These are phyloP conservation scores for Nitzschia palea DNA, from an alignment of 108 stramenopile species.

Conservation along the genomic window DNA sequence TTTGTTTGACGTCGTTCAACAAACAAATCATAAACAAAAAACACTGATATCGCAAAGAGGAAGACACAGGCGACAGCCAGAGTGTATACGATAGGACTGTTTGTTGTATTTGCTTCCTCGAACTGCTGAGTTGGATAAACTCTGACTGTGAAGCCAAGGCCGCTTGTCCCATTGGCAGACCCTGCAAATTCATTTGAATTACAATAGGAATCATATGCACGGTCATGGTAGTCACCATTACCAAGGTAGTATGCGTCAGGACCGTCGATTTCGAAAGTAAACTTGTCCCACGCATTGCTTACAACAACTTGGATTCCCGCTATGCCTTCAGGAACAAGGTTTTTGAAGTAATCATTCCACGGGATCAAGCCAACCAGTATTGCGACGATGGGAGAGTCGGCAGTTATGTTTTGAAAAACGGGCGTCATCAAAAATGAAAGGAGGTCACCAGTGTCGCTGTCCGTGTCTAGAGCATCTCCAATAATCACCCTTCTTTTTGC, in stretches of 20 bases:
- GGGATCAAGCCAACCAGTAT: neutral
- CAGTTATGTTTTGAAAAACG: neutral
- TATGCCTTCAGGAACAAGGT: conserved; percentile 36
- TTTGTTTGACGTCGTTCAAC: conserved; percentile 7
- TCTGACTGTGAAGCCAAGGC: neutral
- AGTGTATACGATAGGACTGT: neutral
- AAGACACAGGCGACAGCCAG: conserved; percentile 2
- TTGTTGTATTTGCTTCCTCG: neutral
- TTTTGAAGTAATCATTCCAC: conserved; percentile 10
- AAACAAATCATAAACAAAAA: conserved; percentile 10
- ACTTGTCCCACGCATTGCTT: conserved; percentile 32
- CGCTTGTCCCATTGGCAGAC: too few relatives aligned
- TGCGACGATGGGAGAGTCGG: neutral
- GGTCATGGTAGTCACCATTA: conserved; percentile 55
- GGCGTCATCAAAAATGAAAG: neutral
- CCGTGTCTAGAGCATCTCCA: neutral
- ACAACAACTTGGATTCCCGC: conserved; percentile 53
- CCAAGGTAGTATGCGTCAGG: conserved; percentile 36
- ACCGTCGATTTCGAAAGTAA: conserved; percentile 41
- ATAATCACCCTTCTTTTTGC: neutral
- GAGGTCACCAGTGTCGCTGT: neutral
- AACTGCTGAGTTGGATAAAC: conserved; percentile 12
- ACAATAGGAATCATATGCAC: conserved; percentile 29
- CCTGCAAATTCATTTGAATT: neutral
- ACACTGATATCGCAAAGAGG: neutral